Base-by-base conservation (phyloP, 1,139 yeast species). In the Hyphopichia burtonii region DNA sequence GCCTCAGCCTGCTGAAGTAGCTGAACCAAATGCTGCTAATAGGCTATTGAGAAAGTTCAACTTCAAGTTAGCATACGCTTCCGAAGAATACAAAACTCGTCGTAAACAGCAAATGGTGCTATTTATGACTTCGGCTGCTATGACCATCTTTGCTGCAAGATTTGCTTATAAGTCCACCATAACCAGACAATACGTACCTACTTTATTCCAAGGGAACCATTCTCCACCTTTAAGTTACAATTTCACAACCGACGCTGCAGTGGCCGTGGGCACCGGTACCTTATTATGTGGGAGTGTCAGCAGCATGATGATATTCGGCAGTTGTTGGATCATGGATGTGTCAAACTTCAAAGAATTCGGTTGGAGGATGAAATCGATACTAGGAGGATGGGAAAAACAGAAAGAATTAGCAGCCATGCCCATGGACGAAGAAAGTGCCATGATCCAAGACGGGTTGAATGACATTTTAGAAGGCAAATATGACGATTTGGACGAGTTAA, bases 211-310 rank as follows among this genome's bases (percentile, higher is more conserved):
- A 54, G 90, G 93, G 12, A 91, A 91, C 63, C 93, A 90, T 55
- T 76, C 81, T 38, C 95, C 95, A 1, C 96, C 96, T 2, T 53
- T 68, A 3, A 76, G 83, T 37, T 86, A 85, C 58, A 85, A 86
- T 39, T 82, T 86, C 60, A 82, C 88, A 46, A 77, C 81, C 39
- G 97, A 91, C 61, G 97, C 96, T 1, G 81, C 89, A 23, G 82
- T 82, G 31, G 98, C 97, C 0, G 90, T 91, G 4, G 82, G 86
- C 0, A 83, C 88, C 33, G 95, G 96, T 0, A 79, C 96, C 0
- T 64, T 86, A 37, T 66, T 90, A 23, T 87, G 96, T 8, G 76
- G 83, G 0, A 77, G 89, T 2, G 79, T 89, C 0, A 78, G 86
- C 53, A 78, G 88, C 4, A 86, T 88, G 86, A 65, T 80, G 9